Base-by-base conservation (phyloP, 169 alveolate species). In the Cardiosporidium cionae region DNA sequence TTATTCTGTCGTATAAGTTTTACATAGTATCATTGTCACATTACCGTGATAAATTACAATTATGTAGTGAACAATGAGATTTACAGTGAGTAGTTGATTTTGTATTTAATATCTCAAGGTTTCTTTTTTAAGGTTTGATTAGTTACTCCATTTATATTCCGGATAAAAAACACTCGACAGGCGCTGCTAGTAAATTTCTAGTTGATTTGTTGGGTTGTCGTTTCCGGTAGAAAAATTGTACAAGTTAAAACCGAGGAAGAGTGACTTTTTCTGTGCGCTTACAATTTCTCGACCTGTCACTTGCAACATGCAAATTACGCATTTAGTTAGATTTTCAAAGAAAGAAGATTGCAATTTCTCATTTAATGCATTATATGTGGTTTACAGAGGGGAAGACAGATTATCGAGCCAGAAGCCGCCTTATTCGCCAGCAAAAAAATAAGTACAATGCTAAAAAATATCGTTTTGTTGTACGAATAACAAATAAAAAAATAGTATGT, bases 391-490 rank as follows among this genome's bases (percentile, higher is more conserved):
- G 99, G 52, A 96, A 96, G 94, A 98, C 99, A 29, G 99, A 98
- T 86, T 98, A 97, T 91, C 92, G 93, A 78, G 99, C 99, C 72
- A 94, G 99, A 82, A 92, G 98, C 76, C 91, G 97, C 70, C 84
- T 98, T 90, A 94, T 95, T 71, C 87, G 89, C 62, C 99, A 97
- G 91, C 99, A 96, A 91, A 97, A 97, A 92, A 94, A 95, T 89
- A 98, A 98, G 92, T 98, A 97, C 93, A 97, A 97, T 87, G 91
- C 99, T 52, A 98, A 97, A 72, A 98, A 98, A 91, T 95, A 97
- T 90, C 96, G 99, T 80, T 91, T 98, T 74, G 99, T 97, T 7
- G 99, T 96, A 62, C 92, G 99, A 79, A 87, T 90, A 89, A 93
- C 98, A 72, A 97, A 94, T 93, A 87, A 80, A 63, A 87, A 91